A percentile compares a stretch with the other conserved stretches of the same genome.
Evolutionary conservation across 164 flowering plant genomes (phyloP).

Genomic region (Santalum album): DNA sequence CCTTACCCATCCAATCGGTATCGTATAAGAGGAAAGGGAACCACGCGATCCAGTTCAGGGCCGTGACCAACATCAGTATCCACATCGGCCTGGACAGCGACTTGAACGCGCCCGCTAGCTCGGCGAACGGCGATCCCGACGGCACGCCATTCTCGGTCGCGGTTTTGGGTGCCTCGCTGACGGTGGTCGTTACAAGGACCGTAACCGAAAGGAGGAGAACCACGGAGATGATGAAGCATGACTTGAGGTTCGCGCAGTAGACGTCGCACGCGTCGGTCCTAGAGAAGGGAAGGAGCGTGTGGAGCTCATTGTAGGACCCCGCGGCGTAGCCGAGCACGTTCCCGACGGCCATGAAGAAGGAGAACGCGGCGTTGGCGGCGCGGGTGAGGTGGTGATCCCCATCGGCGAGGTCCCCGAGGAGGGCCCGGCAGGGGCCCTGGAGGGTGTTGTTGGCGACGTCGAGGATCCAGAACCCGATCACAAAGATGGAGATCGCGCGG

Average conservation of each 20-base stretch:
- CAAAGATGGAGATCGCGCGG: conserved; percentile 46
- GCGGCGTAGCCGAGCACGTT: conserved; percentile 72
- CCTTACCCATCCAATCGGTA: conserved; percentile 86
- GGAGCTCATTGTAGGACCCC: conserved; percentile 42
- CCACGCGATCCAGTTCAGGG: conserved; percentile 81
- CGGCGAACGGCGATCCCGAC: conserved; percentile 21
- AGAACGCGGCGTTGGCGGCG: conserved; percentile 39
- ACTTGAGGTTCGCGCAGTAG: conserved; percentile 74
- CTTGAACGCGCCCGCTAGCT: conserved; percentile 32
- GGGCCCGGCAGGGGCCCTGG: conserved; percentile 59
- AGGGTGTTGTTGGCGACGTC: conserved; percentile 71
- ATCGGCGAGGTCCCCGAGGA: conserved; percentile 55
- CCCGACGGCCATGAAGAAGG: conserved; percentile 85
- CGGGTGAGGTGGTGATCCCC: conserved; percentile 21
- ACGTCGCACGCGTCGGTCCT: conserved; percentile 53
- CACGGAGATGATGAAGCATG: conserved; percentile 57
- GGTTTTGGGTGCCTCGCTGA: conserved; percentile 19
- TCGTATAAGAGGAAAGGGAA: conserved; percentile 64
- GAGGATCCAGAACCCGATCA: conserved; percentile 72
- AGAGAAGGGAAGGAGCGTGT: conserved; percentile 52
- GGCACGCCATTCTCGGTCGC: neutral
- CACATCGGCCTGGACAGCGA: conserved; percentile 47
- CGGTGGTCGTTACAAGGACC: conserved; percentile 30
- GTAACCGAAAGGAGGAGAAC: conserved; percentile 35
- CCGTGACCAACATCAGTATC: conserved; percentile 54